A percentile compares a stretch with the other conserved stretches of the same genome.
Conservation (phyloP, 768 basidiomycete species). For the Boletus coccyginus region DNA sequence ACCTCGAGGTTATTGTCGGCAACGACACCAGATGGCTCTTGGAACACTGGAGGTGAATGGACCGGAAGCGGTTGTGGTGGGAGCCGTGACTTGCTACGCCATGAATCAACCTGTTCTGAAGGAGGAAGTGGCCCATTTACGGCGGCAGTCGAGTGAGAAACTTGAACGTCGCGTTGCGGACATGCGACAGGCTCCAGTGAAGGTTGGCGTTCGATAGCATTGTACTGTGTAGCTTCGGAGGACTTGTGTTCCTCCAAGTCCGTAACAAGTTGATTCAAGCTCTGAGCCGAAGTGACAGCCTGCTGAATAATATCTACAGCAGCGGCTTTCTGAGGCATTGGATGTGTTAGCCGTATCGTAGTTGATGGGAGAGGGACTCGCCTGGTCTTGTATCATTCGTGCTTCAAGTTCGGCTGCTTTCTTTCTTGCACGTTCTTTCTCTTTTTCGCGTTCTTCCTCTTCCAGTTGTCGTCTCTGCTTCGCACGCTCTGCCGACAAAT, state of each 20-base stretch:
- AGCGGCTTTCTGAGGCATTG: conserved; percentile 32
- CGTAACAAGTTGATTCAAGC: background rate
- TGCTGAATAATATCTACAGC: conserved; percentile 47
- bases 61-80: conserved; percentile 26
- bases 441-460: conserved; percentile 77
- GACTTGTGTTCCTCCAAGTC: conserved; percentile 5
- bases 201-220: conserved; percentile 32
- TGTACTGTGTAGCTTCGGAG: conserved; percentile 2
- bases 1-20: conserved; percentile 67
- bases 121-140: conserved; percentile 28
- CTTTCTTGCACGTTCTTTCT: conserved; percentile 73
- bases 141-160: conserved; percentile 1
- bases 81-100: conserved; percentile 52
- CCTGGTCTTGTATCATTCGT: conserved; percentile 45
- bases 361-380: conserved; percentile 6
- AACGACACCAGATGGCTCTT: conserved; percentile 38
- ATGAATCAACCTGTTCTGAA: conserved; percentile 51
- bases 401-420: conserved; percentile 80
- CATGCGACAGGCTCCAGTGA: conserved; percentile 32
- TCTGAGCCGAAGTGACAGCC: conserved; percentile 34
- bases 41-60: conserved; percentile 35
- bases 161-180: conserved; percentile 16
- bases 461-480: conserved; percentile 77
- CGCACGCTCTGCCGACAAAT: conserved; percentile 79
- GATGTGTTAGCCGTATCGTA: conserved; percentile 8